A percentile compares a stretch with the other conserved stretches of the same genome.
phyloP scores from a whole-genome alignment of 169 alveolate species.

The Plasmodium knowlesi region DNA sequence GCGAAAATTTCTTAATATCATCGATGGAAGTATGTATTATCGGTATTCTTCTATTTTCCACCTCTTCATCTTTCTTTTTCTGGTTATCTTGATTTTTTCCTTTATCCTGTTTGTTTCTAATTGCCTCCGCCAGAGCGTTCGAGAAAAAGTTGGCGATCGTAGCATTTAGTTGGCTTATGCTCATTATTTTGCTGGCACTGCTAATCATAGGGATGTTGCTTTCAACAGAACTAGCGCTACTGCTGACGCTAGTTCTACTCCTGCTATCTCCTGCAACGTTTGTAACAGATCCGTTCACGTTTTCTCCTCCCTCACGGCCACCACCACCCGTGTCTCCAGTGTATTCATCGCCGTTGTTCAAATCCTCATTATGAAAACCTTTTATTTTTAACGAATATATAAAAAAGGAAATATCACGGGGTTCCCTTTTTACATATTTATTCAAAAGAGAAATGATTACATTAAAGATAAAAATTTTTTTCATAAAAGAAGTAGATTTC shows the following conservation, averaged over 20 bases:
- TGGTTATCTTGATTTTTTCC: background rate
- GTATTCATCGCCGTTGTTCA: conserved; percentile 8
- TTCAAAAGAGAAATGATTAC: conserved; percentile 25
- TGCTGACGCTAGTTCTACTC: background rate
- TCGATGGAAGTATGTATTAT: conserved; percentile 38
- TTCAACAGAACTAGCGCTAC: background rate
- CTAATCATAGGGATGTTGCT: background rate
- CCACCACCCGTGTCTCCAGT: background rate
- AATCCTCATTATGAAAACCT: background rate
- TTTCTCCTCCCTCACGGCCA: background rate
- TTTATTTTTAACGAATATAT: conserved; percentile 42
- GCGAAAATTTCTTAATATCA: conserved; percentile 28
- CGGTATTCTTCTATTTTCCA: conserved; percentile 16
- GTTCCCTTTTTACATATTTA: conserved; percentile 24
- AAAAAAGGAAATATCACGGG: conserved; percentile 25
- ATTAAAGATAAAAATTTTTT: conserved; percentile 33
- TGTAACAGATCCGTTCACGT: background rate
- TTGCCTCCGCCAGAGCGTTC: background rate
- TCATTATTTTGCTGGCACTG: background rate
- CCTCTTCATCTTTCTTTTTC: background rate
- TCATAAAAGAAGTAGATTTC: conserved; percentile 37
- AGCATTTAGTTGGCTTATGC: background rate
- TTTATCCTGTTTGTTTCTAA: background rate
- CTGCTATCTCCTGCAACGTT: background rate
- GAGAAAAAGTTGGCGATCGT: background rate